A percentile compares a stretch with the other conserved stretches of the same genome.
Conservation (phyloP, 768 basidiomycete genomes). For the Podaxis mareebaensis region DNA sequence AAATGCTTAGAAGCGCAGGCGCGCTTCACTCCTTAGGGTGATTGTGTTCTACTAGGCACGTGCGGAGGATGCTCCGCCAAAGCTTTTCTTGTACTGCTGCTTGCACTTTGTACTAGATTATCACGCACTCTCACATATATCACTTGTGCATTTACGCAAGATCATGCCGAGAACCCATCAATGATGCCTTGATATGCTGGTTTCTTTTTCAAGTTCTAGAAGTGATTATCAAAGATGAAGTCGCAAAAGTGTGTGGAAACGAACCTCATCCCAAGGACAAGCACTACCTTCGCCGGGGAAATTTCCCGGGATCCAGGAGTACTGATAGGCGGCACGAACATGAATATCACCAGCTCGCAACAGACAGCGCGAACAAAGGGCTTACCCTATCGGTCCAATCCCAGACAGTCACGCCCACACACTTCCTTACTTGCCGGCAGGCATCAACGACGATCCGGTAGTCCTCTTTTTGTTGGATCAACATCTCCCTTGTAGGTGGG, state of each 20-base stretch:
- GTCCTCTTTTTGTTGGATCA: slow-evolving; percentile 57
- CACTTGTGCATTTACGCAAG: neutral
- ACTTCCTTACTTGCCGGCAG: slow-evolving; percentile 45
- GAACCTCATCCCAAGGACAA: neutral
- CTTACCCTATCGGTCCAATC: slow-evolving; percentile 41
- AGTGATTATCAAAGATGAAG: neutral
- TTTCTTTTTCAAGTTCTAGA: neutral
- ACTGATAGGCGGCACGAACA: neutral
- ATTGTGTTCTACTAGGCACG: too few relatives aligned
- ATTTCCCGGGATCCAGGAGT: neutral
- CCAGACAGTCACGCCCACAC: slow-evolving; percentile 49
- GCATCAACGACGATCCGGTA: slow-evolving; percentile 57
- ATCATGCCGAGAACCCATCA: neutral
- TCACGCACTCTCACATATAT: too few relatives aligned
- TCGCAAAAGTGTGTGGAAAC: neutral
- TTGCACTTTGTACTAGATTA: too few relatives aligned
- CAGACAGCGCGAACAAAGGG: neutral
- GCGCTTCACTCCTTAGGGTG: too few relatives aligned
- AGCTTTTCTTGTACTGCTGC: too few relatives aligned
- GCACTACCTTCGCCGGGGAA: neutral
- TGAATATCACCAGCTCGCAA: neutral
- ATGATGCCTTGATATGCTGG: neutral
- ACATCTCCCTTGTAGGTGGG: slow-evolving; percentile 47
- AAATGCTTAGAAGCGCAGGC: neutral
- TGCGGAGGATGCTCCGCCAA: too few relatives aligned